phyloP scores from a whole-genome alignment of 306 rosid species.

The Vicia sativa region DNA sequence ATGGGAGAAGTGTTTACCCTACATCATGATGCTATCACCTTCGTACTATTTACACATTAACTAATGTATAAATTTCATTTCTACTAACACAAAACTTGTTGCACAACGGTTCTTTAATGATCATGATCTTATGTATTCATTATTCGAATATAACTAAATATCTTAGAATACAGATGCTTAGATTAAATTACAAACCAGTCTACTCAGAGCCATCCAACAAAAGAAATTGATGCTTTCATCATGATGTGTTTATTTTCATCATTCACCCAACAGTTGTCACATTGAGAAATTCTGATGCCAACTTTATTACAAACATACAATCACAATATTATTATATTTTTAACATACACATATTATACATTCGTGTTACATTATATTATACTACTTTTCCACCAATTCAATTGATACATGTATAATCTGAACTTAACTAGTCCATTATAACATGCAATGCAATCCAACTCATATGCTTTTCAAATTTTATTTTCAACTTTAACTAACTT shows the following conservation, averaged over 20 bases:
- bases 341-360: not conserved
- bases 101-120: too few relatives aligned
- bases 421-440: conserved; percentile 36
- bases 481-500: conserved; percentile 55
- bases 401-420: conserved; percentile 12
- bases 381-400: conserved; percentile 6
- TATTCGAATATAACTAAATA: too few relatives aligned
- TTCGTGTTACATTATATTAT: not conserved
- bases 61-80: too few relatives aligned
- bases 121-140: too few relatives aligned
- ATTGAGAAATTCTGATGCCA: conserved; percentile 9
- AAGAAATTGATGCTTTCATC: conserved; percentile 50
- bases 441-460: conserved; percentile 43
- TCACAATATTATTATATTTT: not conserved
- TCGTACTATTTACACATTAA: too few relatives aligned
- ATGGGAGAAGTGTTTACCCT: too few relatives aligned
- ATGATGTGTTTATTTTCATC: conserved; percentile 47
- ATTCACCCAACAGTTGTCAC: conserved; percentile 56
- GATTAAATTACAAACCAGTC: conserved; percentile 2
- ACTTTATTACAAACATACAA: not conserved
- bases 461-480: conserved; percentile 36
- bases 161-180: not conserved
- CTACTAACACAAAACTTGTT: too few relatives aligned
- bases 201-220: conserved; percentile 1
- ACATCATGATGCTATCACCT: too few relatives aligned